Evolutionary conservation across 305 asterid genomes (phyloP).

Genomic region (Fraxinus sp.): DNA sequence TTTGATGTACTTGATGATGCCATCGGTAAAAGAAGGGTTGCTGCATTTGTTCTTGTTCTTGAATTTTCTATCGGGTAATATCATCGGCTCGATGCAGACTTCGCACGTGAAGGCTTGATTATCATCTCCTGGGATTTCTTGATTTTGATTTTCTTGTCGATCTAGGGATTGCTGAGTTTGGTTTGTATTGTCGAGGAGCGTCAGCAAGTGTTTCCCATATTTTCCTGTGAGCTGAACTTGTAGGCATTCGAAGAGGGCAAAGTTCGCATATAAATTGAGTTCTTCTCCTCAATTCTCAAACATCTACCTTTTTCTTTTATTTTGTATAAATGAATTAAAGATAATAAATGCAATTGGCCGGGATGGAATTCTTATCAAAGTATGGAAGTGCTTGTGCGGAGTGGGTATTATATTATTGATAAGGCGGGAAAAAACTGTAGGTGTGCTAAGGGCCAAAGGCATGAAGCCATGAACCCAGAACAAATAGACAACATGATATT

Average conservation of each 20-base stretch:
- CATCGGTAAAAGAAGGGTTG: conserved; percentile 68
- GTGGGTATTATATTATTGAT: neutral
- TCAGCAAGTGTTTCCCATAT: neutral
- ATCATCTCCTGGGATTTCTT: conserved; percentile 8
- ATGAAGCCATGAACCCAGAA: neutral
- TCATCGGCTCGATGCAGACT: conserved; percentile 65
- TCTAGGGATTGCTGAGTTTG: neutral
- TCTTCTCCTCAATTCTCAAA: neutral
- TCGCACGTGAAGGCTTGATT: conserved; percentile 53
- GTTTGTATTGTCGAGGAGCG: neutral
- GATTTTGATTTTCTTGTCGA: neutral
- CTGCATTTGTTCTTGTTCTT: conserved; percentile 27
- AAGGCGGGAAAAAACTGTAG: neutral
- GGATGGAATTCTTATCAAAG: neutral
- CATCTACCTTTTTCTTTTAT: neutral
- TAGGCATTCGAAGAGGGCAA: neutral
- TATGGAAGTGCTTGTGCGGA: neutral
- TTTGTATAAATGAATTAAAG: neutral
- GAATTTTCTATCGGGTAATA: conserved; percentile 24
- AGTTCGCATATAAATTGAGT: neutral
- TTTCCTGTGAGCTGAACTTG: neutral
- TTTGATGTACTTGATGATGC: conserved; percentile 61
- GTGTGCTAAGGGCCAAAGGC: neutral
- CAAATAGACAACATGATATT: neutral
- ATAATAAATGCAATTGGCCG: neutral